Conservation (phyloP, 2,329 filamentous ascomycete species). For the Chaetomiaceae sp. region DNA sequence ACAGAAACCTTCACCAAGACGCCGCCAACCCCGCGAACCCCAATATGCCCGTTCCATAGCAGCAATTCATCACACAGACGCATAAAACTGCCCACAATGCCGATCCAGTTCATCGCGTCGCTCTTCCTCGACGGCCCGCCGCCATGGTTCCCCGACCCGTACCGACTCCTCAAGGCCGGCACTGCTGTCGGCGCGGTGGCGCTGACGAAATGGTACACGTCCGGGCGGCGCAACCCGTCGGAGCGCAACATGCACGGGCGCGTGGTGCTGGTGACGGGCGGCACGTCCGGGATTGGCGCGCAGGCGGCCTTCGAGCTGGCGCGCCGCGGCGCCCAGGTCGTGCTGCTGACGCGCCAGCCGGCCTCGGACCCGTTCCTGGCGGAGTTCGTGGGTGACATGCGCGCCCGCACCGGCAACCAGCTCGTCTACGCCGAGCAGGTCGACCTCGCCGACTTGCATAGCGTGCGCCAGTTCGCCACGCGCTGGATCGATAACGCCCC, state of each 20-base stretch:
- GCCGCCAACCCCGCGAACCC: too few relatives aligned
- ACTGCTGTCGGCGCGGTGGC: conserved; percentile 35
- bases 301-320: conserved; percentile 69
- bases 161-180: conserved; percentile 36
- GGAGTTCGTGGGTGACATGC: conserved; percentile 87
- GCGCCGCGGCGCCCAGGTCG: conserved; percentile 75
- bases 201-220: conserved; percentile 65
- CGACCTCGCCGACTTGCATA: conserved; percentile 81
- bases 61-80: neutral
- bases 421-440: conserved; percentile 95
- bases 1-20: too few relatives aligned
- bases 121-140: conserved; percentile 45
- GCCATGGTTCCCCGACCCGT: conserved; percentile 39
- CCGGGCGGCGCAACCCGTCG: conserved; percentile 65
- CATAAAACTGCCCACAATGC: conserved; percentile 34
- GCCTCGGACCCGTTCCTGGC: conserved; percentile 81
- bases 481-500: conserved; percentile 97
- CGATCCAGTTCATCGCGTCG: conserved; percentile 45
- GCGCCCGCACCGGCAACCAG: conserved; percentile 68
- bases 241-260: conserved; percentile 89
- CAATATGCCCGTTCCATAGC: too few relatives aligned
- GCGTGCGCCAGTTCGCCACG: conserved; percentile 86
- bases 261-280: conserved; percentile 88
- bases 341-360: conserved; percentile 79
- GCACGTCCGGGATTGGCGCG: conserved; percentile 88